Conservation (phyloP, 305 asterid genomes). For the Coffea humblotiana region DNA sequence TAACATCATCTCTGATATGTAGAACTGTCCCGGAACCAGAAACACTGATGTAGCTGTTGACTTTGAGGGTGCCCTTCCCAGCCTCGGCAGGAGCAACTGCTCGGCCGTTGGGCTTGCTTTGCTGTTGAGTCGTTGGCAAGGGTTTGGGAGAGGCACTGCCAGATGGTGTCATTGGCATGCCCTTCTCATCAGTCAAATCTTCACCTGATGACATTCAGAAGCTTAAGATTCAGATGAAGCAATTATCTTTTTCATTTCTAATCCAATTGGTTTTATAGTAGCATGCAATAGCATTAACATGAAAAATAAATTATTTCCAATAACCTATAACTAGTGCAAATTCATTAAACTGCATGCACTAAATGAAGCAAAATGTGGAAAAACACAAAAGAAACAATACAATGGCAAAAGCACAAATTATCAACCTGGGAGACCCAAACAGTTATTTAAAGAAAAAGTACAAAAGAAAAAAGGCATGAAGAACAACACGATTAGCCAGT, state of each 20-base stretch:
- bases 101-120: conserved; percentile 47
- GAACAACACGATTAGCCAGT: neutral
- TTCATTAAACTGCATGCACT: neutral
- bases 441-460: too few relatives aligned
- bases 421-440: neutral
- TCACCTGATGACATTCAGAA: conserved; percentile 43
- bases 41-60: conserved; percentile 38
- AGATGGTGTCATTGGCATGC: conserved; percentile 44
- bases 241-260: too few relatives aligned
- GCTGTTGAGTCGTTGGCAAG: conserved; percentile 67
- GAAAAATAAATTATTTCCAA: neutral
- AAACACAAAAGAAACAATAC: neutral
- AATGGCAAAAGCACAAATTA: too few relatives aligned
- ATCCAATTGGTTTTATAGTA: neutral
- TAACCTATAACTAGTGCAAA: neutral
- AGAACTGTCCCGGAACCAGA: conserved; percentile 22
- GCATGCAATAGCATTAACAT: neutral
- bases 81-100: conserved; percentile 72
- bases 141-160: conserved; percentile 54
- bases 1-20: conserved; percentile 33
- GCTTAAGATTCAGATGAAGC: conserved; percentile 2
- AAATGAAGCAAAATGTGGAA: neutral
- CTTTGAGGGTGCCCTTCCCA: conserved; percentile 55
- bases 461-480: too few relatives aligned
- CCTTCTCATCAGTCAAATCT: conserved; percentile 43